Evolutionary conservation across 257 asterid genomes (phyloP).

Genomic region (Jasminum sambac): DNA sequence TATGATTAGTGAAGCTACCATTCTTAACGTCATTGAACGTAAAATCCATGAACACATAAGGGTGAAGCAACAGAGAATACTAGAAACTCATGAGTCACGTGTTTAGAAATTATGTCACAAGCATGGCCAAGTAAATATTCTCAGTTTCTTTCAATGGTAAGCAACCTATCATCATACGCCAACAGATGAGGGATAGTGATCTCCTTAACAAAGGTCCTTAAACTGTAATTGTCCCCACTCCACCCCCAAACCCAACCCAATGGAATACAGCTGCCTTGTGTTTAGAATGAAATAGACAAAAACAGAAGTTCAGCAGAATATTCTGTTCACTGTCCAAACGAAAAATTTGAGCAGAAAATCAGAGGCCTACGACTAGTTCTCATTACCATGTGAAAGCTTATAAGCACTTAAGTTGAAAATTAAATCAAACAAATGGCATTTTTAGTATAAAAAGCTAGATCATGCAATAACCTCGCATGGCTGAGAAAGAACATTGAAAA

Average conservation of each 20-base stretch:
- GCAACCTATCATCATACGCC: neutral
- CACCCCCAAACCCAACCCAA: neutral
- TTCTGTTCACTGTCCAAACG: neutral
- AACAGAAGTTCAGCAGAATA: neutral
- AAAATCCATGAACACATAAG: neutral
- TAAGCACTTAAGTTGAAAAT: neutral
- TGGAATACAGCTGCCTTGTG: neutral
- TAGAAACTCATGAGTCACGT: neutral
- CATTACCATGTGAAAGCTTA: neutral
- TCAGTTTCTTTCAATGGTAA: neutral
- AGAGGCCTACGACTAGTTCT: neutral
- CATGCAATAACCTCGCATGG: constrained; percentile 8
- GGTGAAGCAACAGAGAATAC: neutral
- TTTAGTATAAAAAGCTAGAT: constrained; percentile 19
- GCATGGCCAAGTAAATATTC: neutral
- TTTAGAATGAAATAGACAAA: neutral
- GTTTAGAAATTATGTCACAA: neutral
- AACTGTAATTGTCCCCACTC: neutral
- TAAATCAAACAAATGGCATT: neutral
- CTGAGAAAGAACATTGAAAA: constrained; percentile 3
- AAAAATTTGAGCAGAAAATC: constrained; percentile 2
- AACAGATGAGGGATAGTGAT: neutral
- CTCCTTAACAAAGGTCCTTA: neutral
- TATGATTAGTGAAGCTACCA: neutral
- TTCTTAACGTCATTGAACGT: neutral